Base-by-base conservation (phyloP, 2,329 filamentous ascomycete species). In the Arthroderma sp. region DNA sequence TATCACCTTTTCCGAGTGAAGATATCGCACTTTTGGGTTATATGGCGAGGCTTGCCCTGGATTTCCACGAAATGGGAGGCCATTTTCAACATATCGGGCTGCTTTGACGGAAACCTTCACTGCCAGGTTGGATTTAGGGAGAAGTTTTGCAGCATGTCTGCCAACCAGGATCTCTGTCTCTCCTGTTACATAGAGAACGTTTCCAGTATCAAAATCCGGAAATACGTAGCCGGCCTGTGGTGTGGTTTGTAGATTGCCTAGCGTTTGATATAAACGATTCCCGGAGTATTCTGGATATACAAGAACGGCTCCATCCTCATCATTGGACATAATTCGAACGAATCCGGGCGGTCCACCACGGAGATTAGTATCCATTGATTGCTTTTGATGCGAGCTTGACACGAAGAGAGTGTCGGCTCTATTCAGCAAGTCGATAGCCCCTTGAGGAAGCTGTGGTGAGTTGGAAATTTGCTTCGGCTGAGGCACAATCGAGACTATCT, bases 261-360 rank as follows among this genome's bases (percentile, higher is more conserved):
- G 71, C 0, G 82, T 85, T 60, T 93, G 85, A 54, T 93, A 94
- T 0, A 91, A 66, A 10, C 84, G 70, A 60, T 94, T 94, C 5
- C 86, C 86, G 0, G 82, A 87, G 59, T 83, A 93, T 58, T 94
- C 86, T 0, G 86, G 86, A 61, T 85, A 94, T 2, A 81, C 69
- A 9, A 93, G 61, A 2, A 75, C 69, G 1, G 65, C 66, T 3
- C 60, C 61, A 27, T 49, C 56, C 37, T 48, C 34, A 31, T 68
- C 62, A 46, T 83, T 80, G 15, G 72, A 74, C 1, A 80, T 59
- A 6, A 89, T 68, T 27, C 85, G 74, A 15, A 89, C 66, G 55
- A 94, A 89, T 0, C 85, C 86, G 0, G 71, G 69, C 1, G 78
- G 71, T 0, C 86, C 86, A 33, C 86, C 86, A 4, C 86, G 77